Percentiles rank a stretch among this genome's conserved stretches.
phyloP scores from a whole-genome alignment of 495 filamentous ascomycete species.

The Tuber indicum region DNA sequence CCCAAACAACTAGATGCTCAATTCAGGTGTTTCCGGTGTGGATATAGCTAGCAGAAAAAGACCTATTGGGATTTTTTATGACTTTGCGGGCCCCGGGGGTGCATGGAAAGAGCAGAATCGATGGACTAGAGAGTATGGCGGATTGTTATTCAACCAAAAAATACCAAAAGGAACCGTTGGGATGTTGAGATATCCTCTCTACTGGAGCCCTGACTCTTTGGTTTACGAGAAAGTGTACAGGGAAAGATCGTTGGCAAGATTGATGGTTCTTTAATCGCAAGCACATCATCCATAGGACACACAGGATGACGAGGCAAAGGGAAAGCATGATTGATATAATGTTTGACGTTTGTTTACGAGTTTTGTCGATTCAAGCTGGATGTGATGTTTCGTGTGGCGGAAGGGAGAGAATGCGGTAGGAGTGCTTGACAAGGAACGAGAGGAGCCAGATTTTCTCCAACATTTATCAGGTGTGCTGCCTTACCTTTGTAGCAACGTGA shows the following conservation, averaged over 20 bases:
- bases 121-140: not conserved
- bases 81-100: not conserved
- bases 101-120: not conserved
- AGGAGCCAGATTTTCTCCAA: too few relatives aligned
- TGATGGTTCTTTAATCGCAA: not conserved
- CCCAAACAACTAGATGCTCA: not conserved
- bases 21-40: not conserved
- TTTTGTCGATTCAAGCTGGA: too few relatives aligned
- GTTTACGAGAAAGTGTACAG: too few relatives aligned
- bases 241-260: not conserved
- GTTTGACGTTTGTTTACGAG: too few relatives aligned
- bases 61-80: not conserved
- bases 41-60: not conserved
- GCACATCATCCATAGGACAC: not conserved
- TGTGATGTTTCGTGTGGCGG: too few relatives aligned
- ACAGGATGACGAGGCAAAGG: too few relatives aligned
- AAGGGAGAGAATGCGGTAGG: too few relatives aligned
- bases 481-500: too few relatives aligned
- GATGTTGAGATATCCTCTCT: not conserved
- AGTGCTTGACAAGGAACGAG: too few relatives aligned
- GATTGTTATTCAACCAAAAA: not conserved
- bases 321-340: too few relatives aligned
- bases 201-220: not conserved
- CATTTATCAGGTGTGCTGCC: too few relatives aligned
- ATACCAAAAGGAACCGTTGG: not conserved